Base-by-base conservation (phyloP, 2,329 filamentous ascomycete species). In the Eurotiales sp. region DNA sequence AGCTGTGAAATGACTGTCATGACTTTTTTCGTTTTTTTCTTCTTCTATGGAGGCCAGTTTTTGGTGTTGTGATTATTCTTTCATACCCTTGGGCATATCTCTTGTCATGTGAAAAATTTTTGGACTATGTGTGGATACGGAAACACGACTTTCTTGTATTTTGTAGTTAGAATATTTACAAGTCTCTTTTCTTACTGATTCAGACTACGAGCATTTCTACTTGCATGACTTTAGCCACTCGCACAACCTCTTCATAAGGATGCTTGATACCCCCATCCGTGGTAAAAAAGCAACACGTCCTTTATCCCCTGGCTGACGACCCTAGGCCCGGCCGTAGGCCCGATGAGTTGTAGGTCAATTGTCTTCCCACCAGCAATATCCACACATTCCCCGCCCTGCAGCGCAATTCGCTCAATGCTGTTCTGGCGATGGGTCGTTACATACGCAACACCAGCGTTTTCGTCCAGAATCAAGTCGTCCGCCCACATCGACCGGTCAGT, bases 1-100 rank as follows among this genome's bases (percentile, higher is more conserved):
- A 6, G 12, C 12, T 14, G 8, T 23, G 19, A 3, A 23, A 23
- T 7, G 39, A 42, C 25, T 42, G 39, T 25, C n/a, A 36, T 36
- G 34, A n/a, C 10, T 4, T 32, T n/a, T n/a, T n/a, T 32, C 14
- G 7, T 32, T 32, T n/a, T 37, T 3, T 21, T 37, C 17, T 37
- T 2, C 11, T 19, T 37, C 17, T 37, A 21, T 10, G 34, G 34
- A 37, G 34, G 17, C 34, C 15, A 15, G 34, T 36, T 15, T 37
- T 17, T 15, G 34, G 34, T 15, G 30, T 3, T 34, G 25, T 27
- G 30, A 37, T 21, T 8, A 36, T 17, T 37, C 21, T 15, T 50
- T 50, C 39, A 50, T 50, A 50, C 47, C 47, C 47, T 50, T 32
- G 47, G 47, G 32, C 34, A n/a, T 34, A 19, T 36, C 15, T 43